These are phyloP conservation scores for Quercus bicolor DNA, from an alignment of 306 rosid species.

Conservation along the genomic window DNA sequence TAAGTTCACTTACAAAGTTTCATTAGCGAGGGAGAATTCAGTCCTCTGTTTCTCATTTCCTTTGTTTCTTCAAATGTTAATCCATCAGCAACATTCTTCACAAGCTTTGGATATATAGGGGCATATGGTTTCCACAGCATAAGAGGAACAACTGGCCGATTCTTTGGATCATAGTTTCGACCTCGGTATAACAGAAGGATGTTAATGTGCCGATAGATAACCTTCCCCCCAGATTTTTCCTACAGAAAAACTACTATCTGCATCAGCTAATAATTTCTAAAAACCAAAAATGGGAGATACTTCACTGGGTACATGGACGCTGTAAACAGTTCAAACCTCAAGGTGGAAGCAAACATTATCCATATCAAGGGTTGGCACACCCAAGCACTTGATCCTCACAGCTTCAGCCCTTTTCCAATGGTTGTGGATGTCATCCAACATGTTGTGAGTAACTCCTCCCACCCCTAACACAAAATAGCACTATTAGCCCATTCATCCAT, in stretches of 20 bases:
- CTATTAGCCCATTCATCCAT: conserved; percentile 4
- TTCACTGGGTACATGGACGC: neutral
- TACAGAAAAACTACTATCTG: conserved; percentile 37
- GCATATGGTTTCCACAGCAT: conserved; percentile 98
- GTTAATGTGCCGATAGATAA: conserved; percentile 63
- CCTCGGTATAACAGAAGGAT: conserved; percentile 73
- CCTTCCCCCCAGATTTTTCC: conserved; percentile 83
- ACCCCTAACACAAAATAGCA: conserved; percentile 51
- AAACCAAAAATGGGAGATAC: conserved; percentile 10
- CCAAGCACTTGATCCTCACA: conserved; percentile 94
- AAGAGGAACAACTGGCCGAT: conserved; percentile 63
- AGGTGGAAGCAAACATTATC: conserved; percentile 86
- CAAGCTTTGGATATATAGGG: conserved; percentile 87
- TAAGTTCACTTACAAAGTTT: conserved; percentile 69
- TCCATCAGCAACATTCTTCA: conserved; percentile 65
- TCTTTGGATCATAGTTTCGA: conserved; percentile 65
- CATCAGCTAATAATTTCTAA: conserved; percentile 17
- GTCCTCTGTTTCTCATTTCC: conserved; percentile 73
- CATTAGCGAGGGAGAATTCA: conserved; percentile 58
- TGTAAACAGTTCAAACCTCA: conserved; percentile 47
- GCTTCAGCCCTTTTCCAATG: conserved; percentile 95
- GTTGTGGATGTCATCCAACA: conserved; percentile 82
- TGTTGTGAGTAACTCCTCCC: conserved; percentile 93
- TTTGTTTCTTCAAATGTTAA: conserved; percentile 64
- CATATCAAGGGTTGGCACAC: conserved; percentile 94